Conservation (phyloP, 805 yeast species). For the Pichia scutulata region DNA sequence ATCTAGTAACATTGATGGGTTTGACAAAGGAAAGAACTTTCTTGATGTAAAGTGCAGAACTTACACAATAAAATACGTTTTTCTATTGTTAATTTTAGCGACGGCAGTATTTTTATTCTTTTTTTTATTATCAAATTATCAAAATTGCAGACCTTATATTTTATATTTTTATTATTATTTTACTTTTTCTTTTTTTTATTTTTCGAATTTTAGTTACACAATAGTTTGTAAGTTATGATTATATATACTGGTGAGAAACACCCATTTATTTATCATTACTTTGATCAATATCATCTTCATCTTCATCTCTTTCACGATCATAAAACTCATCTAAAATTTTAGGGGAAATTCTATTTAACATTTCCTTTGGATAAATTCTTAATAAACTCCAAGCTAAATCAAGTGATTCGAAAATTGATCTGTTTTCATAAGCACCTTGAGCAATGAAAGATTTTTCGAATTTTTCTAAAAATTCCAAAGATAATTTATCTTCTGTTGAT, state of each 20-base stretch:
- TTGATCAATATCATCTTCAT: conserved; percentile 17
- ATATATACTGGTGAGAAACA: not conserved
- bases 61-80: no score
- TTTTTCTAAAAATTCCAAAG: conserved; percentile 95
- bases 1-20: conserved; percentile 10
- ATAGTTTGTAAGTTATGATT: not conserved
- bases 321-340: conserved; percentile 93
- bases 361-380: conserved; percentile 98
- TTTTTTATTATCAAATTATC: not conserved
- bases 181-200: not conserved
- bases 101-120: not conserved
- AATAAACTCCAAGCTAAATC: conserved; percentile 97
- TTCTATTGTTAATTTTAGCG: no score
- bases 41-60: no score
- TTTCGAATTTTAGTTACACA: not conserved
- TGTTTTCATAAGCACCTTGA: conserved; percentile 96
- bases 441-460: conserved; percentile 92
- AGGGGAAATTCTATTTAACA: conserved; percentile 97
- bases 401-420: conserved; percentile 89
- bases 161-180: not conserved
- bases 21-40: no score
- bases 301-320: conserved; percentile 72
- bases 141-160: not conserved
- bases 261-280: not conserved
- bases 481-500: conserved; percentile 93